Conservation (phyloP, 495 filamentous ascomycete genomes). For the Penicillium odoratum region DNA sequence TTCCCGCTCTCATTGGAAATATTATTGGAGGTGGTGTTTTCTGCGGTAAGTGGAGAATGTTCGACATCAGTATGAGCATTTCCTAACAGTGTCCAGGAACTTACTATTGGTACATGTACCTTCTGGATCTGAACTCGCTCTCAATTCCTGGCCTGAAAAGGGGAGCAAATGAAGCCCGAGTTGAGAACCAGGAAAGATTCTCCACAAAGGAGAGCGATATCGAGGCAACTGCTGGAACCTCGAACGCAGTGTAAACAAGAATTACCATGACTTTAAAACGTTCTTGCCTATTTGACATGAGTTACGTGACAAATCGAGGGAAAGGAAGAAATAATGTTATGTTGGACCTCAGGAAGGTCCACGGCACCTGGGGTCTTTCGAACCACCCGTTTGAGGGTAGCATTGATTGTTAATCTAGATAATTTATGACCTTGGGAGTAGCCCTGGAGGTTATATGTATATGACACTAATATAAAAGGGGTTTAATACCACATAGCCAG, state of each 20-base stretch:
- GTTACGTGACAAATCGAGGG: no score
- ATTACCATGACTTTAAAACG: no score
- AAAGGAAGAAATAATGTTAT: not conserved
- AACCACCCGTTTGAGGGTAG: no score
- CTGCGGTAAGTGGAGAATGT: slow-evolving; percentile 30
- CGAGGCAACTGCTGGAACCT: slow-evolving; percentile 24
- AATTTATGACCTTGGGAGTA: no score
- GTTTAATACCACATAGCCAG: no score
- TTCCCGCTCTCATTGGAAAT: slow-evolving; percentile 59
- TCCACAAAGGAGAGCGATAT: slow-evolving; percentile 23
- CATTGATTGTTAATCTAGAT: no score
- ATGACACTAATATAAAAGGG: no score
- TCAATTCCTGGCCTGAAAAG: slow-evolving; percentile 20
- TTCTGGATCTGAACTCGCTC: slow-evolving; percentile 29
- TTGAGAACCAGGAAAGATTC: slow-evolving; percentile 1
- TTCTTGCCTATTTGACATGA: no score
- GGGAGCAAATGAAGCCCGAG: slow-evolving; percentile 5
- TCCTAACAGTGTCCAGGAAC: slow-evolving; percentile 20
- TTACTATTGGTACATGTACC: slow-evolving; percentile 55
- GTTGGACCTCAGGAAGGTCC: no score
- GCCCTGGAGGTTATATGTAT: no score
- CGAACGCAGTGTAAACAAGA: not conserved
- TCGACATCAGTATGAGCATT: not conserved
- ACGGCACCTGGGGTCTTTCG: no score
- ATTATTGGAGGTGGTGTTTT: slow-evolving; percentile 57